phyloP scores from a whole-genome alignment of 2,329 filamentous ascomycete species.

The Fusarium scirpi region DNA sequence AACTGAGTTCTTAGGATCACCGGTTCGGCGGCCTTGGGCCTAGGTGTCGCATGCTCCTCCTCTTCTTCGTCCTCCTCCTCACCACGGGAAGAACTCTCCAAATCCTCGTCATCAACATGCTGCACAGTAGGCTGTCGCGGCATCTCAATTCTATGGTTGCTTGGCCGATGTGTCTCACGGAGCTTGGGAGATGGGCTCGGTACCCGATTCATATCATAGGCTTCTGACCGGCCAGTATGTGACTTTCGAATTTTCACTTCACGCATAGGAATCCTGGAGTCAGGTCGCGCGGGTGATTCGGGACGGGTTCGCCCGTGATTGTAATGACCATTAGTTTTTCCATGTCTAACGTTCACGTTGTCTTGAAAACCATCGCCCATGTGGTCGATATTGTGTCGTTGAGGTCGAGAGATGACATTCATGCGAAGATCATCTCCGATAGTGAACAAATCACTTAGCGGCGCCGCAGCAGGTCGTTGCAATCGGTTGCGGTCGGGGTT shows the following conservation, averaged over 20 bases:
- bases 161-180: slow-evolving; percentile 39
- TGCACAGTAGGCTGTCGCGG: slow-evolving; percentile 34
- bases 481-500: slow-evolving; percentile 25
- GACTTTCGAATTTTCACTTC: slow-evolving; percentile 50
- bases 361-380: slow-evolving; percentile 53
- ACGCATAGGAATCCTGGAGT: slow-evolving; percentile 56
- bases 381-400: slow-evolving; percentile 43
- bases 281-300: slow-evolving; percentile 43
- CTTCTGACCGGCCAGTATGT: slow-evolving; percentile 41
- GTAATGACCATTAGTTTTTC: slow-evolving; percentile 32
- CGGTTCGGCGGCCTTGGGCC: slow-evolving; percentile 40
- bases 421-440: slow-evolving; percentile 55
- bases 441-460: slow-evolving; percentile 37
- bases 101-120: slow-evolving; percentile 43
- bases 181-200: slow-evolving; percentile 47
- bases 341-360: slow-evolving; percentile 31
- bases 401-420: slow-evolving; percentile 49
- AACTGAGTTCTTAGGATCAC: slow-evolving; percentile 34
- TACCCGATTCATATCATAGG: slow-evolving; percentile 33
- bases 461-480: slow-evolving; percentile 20
- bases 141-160: slow-evolving; percentile 30
- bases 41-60: slow-evolving; percentile 42
- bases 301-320: slow-evolving; percentile 36
- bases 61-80: slow-evolving; percentile 39
- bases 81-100: slow-evolving; percentile 38